phyloP scores from a whole-genome alignment of 129 eudicot species.

The Oenanthe sinensis region DNA sequence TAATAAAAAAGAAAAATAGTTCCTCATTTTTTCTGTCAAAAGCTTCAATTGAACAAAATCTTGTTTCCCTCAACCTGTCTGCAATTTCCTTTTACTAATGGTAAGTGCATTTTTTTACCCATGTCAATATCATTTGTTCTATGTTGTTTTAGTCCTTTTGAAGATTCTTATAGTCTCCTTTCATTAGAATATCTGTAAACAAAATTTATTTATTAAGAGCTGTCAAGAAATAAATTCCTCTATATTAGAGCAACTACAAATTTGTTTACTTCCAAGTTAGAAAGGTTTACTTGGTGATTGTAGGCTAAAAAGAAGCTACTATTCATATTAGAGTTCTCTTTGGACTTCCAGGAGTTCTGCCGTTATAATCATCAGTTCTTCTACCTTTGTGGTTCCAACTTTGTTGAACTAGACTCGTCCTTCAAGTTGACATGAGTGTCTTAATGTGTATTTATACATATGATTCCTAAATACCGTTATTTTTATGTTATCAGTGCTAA shows the following conservation, averaged over 20 bases:
- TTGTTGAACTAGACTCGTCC: neutral
- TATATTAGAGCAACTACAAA: too few relatives aligned
- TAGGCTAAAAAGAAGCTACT: neutral
- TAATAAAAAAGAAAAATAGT: too few relatives aligned
- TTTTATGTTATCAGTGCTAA: neutral
- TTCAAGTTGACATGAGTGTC: neutral
- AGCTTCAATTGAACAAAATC: too few relatives aligned
- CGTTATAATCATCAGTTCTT: neutral
- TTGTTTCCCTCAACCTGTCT: too few relatives aligned
- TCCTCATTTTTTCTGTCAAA: too few relatives aligned
- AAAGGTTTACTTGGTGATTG: neutral
- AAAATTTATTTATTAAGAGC: neutral
- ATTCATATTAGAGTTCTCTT: neutral
- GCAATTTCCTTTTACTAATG: too few relatives aligned
- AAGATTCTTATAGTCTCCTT: neutral
- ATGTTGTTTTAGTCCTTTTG: neutral
- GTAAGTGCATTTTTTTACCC: too few relatives aligned
- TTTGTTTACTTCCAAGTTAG: too few relatives aligned
- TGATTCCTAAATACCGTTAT: neutral
- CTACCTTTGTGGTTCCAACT: neutral
- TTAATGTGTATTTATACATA: neutral
- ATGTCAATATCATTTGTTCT: neutral
- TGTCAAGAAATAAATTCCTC: neutral
- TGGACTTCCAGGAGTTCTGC: neutral
- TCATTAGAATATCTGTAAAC: neutral